Conservation (phyloP, 257 asterid genomes). For the Ligustrum vulgare region DNA sequence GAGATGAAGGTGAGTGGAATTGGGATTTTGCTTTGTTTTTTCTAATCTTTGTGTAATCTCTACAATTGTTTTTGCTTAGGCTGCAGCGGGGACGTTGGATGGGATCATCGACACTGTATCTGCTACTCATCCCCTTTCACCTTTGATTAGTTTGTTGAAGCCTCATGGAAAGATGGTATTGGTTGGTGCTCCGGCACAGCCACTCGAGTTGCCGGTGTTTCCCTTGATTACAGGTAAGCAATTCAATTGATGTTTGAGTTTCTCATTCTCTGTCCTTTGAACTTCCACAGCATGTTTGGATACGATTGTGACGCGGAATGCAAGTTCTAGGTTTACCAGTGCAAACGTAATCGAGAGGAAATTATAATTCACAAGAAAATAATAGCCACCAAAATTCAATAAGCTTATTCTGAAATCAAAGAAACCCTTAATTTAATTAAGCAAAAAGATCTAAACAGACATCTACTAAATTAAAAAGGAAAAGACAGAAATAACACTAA, state of each 20-base stretch:
- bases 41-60: neutral
- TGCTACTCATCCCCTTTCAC: constrained; percentile 32
- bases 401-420: too few species aligned
- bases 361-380: too few species aligned
- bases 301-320: too few species aligned
- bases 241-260: too few species aligned
- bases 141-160: constrained; percentile 41
- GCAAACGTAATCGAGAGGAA: too few species aligned
- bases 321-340: too few species aligned
- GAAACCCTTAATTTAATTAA: too few species aligned
- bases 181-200: constrained; percentile 39
- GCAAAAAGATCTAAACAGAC: too few species aligned
- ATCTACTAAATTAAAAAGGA: too few species aligned
- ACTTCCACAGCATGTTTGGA: neutral
- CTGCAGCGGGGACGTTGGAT: constrained; percentile 39
- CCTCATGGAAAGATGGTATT: constrained; percentile 38
- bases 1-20: constrained; percentile 37
- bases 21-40: neutral
- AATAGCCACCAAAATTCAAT: too few species aligned
- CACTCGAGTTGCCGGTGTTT: constrained; percentile 40
- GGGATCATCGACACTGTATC: constrained; percentile 49
- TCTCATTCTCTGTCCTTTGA: neutral
- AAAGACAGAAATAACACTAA: too few species aligned
- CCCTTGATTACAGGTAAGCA: constrained; percentile 34
- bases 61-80: constrained; percentile 18